Percentiles rank a stretch among this genome's conserved stretches.
phyloP scores from a whole-genome alignment of 1,139 yeast genomes.

The Candida sp. region DNA sequence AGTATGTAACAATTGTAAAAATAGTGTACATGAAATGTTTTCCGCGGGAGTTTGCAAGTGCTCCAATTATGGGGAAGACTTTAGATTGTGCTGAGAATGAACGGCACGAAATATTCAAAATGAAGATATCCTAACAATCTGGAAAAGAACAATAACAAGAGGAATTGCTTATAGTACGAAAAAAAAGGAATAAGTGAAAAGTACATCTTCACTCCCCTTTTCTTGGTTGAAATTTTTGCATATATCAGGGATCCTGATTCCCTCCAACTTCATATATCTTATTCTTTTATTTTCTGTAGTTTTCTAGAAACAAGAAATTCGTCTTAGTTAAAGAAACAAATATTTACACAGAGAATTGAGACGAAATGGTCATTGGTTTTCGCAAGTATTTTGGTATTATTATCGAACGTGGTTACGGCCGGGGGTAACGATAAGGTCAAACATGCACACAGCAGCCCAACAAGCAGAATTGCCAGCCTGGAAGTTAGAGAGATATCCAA shows the following conservation, averaged over 20 bases:
- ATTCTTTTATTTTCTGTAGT: not conserved
- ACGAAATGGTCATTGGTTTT: not conserved
- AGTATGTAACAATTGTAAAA: too few relatives aligned
- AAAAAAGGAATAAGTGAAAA: not conserved
- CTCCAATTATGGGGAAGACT: too few relatives aligned
- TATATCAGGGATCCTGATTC: not conserved
- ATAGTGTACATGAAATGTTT: too few relatives aligned
- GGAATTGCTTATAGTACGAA: not conserved
- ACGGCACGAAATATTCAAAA: not conserved
- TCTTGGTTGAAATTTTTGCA: not conserved
- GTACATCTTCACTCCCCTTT: not conserved
- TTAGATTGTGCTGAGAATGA: not conserved
- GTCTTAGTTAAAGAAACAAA: not conserved
- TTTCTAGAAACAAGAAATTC: not conserved
- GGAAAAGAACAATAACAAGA: not conserved
- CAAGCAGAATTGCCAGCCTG: not conserved
- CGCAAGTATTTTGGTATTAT: not conserved
- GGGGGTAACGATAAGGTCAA: not conserved
- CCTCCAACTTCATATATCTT: not conserved
- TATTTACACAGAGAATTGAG: not conserved
- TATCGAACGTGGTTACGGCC: not conserved
- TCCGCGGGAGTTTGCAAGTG: too few relatives aligned
- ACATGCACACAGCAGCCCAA: not conserved
- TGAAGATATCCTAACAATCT: not conserved
- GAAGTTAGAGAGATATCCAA: not conserved